Percentiles rank a stretch among this genome's conserved stretches.
Evolutionary conservation across 495 filamentous ascomycete species (phyloP).

Genomic region (Penicillium tannophilum): DNA sequence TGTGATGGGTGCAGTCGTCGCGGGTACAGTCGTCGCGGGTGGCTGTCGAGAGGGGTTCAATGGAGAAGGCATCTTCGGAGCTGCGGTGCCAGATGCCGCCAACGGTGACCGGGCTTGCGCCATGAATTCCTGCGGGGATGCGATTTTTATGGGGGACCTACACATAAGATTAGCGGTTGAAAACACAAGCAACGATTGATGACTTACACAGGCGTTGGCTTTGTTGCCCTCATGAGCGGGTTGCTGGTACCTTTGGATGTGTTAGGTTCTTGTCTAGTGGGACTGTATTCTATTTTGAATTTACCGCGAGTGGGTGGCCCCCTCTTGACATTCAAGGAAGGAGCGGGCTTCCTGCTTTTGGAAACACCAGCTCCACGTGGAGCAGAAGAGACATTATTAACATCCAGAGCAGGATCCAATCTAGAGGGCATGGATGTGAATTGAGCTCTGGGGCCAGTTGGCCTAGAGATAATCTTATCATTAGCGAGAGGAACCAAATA

Average conservation of each 20-base stretch:
- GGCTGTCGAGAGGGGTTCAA: too few species aligned
- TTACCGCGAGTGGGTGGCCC: background rate
- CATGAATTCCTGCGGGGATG: background rate
- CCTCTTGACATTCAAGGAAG: background rate
- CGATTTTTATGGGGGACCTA: background rate
- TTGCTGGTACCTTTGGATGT: background rate
- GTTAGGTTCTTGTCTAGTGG: background rate
- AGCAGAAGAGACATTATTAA: slow-evolving; percentile 15
- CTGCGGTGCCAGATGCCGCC: too few species aligned
- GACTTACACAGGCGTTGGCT: background rate
- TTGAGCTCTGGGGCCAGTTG: background rate
- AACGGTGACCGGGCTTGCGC: background rate
- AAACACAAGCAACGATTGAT: background rate
- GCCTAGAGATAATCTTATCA: background rate
- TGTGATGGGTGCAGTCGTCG: too few species aligned
- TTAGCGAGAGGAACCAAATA: background rate
- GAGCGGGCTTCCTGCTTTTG: background rate
- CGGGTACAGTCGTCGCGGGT: too few species aligned
- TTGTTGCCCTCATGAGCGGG: background rate
- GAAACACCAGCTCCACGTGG: background rate
- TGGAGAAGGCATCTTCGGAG: too few species aligned
- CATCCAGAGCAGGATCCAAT: slow-evolving; percentile 29
- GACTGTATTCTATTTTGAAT: background rate
- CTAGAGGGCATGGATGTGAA: background rate
- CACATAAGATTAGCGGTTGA: background rate